Base-by-base conservation (phyloP, 2,329 filamentous ascomycete species). In the Trichoderma cornu-damae region DNA sequence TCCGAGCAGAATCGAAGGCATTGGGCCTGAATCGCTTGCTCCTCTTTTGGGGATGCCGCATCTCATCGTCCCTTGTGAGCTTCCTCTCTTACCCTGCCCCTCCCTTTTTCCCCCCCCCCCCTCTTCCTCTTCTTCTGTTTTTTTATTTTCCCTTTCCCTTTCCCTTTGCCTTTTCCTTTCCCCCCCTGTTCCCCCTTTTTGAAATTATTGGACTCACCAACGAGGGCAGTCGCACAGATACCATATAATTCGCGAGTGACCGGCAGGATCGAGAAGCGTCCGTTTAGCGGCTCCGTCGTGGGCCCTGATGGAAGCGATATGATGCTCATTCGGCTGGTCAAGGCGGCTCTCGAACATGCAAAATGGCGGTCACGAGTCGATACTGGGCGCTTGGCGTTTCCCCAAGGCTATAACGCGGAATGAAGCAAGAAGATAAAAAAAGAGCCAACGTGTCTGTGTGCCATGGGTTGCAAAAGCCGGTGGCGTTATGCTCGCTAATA, bases 11-110 rank as follows among this genome's bases (percentile, higher is more conserved):
- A 62, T 64, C 6, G 34, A 66, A 3, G 66, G 68, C 11, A 52
- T 73, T 7, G 61, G 63, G 8, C 48, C 65, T 12, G 63, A 66
- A 14, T 53, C 68, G 7, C 64, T 73, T 26, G 63, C 68, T 16
- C 57, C 65, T 1, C 50, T 71, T 6, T 63, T 74, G 24, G 65
- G 65, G 24, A 56, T 62, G 28, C 70, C 71, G 1, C 62, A 72
- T 26, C 60, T 74, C 5, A 60, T 68, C 6, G 63, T 70, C 12
- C 72, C 72, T 30, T 70, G 72, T 73, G 65, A 65, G 72, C 67
- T 30, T 20, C 6, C 52, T 40, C 20, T 16, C 30, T 16, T 34
- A 40, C 28, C 28, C 6, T 24, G 14, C 14, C n/a, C 11, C 11
- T 9, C 24, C 6, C 11, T 16, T 46, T 34, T 35, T 24, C 49